Conservation (phyloP, 352 stramenopile species). For the Globisporangium heterothallicum region DNA sequence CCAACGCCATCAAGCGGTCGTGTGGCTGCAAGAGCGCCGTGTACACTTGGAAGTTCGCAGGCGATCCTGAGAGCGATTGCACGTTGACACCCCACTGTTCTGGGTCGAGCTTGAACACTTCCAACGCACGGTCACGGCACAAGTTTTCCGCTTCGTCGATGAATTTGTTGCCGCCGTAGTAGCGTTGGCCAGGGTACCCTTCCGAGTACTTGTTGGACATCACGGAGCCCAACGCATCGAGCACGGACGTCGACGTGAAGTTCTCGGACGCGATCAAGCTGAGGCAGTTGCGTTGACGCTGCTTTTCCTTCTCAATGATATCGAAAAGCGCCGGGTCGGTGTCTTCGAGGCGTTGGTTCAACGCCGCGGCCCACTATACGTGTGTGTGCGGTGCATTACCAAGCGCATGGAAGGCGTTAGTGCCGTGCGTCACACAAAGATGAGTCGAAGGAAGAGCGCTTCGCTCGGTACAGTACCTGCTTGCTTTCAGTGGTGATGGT, state of each 20-base stretch:
- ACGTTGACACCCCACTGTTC: slow-evolving; percentile 96
- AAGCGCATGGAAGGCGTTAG: background rate
- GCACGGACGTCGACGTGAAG: slow-evolving; percentile 96
- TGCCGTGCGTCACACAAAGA: background rate
- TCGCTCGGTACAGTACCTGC: slow-evolving; percentile 18
- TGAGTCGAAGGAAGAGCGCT: background rate
- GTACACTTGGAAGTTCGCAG: slow-evolving; percentile 99
- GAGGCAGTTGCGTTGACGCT: slow-evolving; percentile 96
- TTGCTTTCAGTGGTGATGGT: slow-evolving; percentile 54
- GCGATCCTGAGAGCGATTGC: slow-evolving; percentile 96
- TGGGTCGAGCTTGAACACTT: slow-evolving; percentile 95
- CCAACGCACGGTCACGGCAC: slow-evolving; percentile 96
- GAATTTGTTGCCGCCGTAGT: slow-evolving; percentile 99
- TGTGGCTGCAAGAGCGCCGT: slow-evolving; percentile 97
- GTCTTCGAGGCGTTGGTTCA: slow-evolving; percentile 88
- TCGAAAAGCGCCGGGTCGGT: slow-evolving; percentile 91
- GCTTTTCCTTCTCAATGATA: slow-evolving; percentile 98
- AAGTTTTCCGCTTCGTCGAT: slow-evolving; percentile 98
- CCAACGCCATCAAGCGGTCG: slow-evolving; percentile 98
- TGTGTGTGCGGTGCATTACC: background rate
- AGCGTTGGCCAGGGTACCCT: slow-evolving; percentile 92
- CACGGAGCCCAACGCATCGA: slow-evolving; percentile 97
- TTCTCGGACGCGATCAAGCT: slow-evolving; percentile 99
- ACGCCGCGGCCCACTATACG: slow-evolving; percentile 52
- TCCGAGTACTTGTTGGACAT: slow-evolving; percentile 99